Conservation (phyloP, 495 filamentous ascomycete genomes). For the Penicillium parvum region DNA sequence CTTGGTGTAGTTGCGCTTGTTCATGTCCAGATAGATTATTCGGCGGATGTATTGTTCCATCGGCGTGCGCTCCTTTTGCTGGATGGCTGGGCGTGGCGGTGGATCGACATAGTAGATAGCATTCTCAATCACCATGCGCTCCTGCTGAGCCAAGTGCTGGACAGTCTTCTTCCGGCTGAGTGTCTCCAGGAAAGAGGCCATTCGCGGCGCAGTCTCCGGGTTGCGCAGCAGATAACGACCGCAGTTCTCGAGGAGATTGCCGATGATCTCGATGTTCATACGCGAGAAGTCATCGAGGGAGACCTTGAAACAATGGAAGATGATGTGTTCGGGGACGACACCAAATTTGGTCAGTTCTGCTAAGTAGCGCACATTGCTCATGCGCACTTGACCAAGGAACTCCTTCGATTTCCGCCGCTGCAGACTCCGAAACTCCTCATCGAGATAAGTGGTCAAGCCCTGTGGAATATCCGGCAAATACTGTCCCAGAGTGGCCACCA, state of each 20-base stretch:
- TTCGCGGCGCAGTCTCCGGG: constrained; percentile 86
- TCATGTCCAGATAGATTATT: constrained; percentile 87
- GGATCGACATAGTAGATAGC: constrained; percentile 98
- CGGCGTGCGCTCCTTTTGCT: constrained; percentile 92
- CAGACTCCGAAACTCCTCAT: constrained; percentile 94
- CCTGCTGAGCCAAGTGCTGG: constrained; percentile 90
- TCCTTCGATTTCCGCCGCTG: constrained; percentile 99
- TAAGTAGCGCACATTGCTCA: constrained; percentile 92
- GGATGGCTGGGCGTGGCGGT: constrained; percentile 85
- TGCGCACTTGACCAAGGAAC: constrained; percentile 87
- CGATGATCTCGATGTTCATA: constrained; percentile 98
- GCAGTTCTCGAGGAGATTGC: constrained; percentile 95
- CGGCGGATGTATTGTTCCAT: constrained; percentile 90
- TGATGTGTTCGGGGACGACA: constrained; percentile 95
- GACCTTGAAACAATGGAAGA: constrained; percentile 98
- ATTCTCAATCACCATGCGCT: constrained; percentile 98
- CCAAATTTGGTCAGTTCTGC: constrained; percentile 98
- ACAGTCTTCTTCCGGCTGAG: constrained; percentile 93
- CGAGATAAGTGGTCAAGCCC: constrained; percentile 86
- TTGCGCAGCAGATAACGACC: constrained; percentile 92
- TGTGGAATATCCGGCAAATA: constrained; percentile 92
- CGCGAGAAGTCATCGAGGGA: constrained; percentile 96
- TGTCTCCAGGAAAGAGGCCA: constrained; percentile 91
- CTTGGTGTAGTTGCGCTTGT: constrained; percentile 88
- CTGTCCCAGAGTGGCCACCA: constrained; percentile 88